phyloP scores from a whole-genome alignment of 129 eudicot species.

The Pittosporum tobira region DNA sequence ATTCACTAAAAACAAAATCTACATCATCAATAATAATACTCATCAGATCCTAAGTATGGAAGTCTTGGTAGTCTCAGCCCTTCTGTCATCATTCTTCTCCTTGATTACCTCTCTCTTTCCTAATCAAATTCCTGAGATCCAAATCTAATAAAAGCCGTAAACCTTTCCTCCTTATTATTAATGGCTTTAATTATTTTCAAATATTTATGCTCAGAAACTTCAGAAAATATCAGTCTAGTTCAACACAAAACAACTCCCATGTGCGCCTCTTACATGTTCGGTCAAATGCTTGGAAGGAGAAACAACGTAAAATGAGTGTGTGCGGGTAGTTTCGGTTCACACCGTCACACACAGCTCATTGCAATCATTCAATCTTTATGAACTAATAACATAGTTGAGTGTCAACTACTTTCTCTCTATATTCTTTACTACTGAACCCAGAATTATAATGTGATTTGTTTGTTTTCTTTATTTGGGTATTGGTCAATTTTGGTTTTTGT shows the following conservation, averaged over 20 bases:
- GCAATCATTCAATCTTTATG: conserved; percentile 12
- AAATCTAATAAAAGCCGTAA: neutral
- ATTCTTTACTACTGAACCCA: neutral
- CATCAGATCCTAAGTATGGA: too few relatives aligned
- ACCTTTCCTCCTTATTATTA: conserved; percentile 5
- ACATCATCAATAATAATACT: too few relatives aligned
- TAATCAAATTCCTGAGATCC: neutral
- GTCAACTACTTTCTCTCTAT: conserved; percentile 14
- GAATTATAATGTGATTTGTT: neutral
- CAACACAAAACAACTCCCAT: conserved; percentile 27
- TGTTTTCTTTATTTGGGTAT: conserved; percentile 18
- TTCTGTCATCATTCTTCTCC: conserved; percentile 19
- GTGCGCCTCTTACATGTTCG: conserved; percentile 47
- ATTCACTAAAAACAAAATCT: too few relatives aligned
- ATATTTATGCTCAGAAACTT: neutral
- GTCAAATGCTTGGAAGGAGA: conserved; percentile 30
- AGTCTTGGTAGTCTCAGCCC: neutral
- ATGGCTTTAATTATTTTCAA: neutral
- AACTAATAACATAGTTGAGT: too few relatives aligned
- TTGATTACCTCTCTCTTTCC: neutral
- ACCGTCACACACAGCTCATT: conserved; percentile 9
- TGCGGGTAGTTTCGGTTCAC: neutral
- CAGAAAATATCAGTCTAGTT: neutral
- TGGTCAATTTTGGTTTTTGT: conserved; percentile 14
- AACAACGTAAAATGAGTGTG: neutral